Evolutionary conservation across 2,329 filamentous ascomycete species (phyloP).

Genomic region (Alternaria longipes): DNA sequence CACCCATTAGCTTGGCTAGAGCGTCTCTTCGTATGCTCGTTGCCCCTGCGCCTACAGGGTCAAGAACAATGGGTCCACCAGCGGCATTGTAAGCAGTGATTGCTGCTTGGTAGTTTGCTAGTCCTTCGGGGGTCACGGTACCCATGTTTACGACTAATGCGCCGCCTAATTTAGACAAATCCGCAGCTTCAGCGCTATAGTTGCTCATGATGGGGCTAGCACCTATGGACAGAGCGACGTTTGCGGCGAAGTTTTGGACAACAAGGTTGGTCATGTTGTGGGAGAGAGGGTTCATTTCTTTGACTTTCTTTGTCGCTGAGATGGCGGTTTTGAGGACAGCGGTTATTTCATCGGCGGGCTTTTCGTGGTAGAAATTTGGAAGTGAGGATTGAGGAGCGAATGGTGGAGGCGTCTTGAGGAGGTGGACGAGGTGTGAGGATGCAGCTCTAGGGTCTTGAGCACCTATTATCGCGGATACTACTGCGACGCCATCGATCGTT

Average conservation of each 20-base stretch:
- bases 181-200: conserved; percentile 80
- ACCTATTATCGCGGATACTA: conserved; percentile 88
- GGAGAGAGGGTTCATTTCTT: conserved; percentile 73
- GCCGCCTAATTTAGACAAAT: conserved; percentile 80
- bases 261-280: conserved; percentile 99
- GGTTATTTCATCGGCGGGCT: conserved; percentile 22
- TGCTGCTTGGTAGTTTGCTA: conserved; percentile 76
- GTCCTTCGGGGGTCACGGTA: conserved; percentile 79
- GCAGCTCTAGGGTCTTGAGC: conserved; percentile 72
- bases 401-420: conserved; percentile 57
- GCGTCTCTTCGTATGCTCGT: conserved; percentile 77
- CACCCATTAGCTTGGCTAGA: conserved; percentile 73
- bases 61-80: conserved; percentile 80
- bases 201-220: conserved; percentile 95
- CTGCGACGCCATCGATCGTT: conserved; percentile 79
- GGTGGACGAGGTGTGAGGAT: conserved; percentile 65
- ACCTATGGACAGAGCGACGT: conserved; percentile 84
- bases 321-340: conserved; percentile 32
- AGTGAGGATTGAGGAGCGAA: conserved; percentile 33
- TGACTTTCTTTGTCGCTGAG: conserved; percentile 67
- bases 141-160: conserved; percentile 95
- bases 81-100: conserved; percentile 81
- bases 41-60: conserved; percentile 90
- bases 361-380: conserved; percentile 31
- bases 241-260: conserved; percentile 94